These are phyloP conservation scores for Carpinus fangiana DNA, from an alignment of 306 rosid genomes.

Conservation along the genomic window DNA sequence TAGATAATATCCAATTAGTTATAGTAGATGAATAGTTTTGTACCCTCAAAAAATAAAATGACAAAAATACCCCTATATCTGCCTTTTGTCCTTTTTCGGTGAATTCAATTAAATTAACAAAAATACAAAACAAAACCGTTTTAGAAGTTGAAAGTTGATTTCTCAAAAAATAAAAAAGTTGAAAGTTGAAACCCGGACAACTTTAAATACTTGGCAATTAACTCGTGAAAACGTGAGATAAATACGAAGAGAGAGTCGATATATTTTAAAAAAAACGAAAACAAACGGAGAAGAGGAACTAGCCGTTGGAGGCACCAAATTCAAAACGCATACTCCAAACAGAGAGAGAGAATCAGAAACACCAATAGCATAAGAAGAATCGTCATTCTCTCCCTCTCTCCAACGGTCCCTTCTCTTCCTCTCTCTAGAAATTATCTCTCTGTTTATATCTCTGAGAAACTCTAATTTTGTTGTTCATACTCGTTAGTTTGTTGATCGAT, in stretches of 20 bases:
- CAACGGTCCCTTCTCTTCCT: constrained; percentile 13
- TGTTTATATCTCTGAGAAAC: not conserved
- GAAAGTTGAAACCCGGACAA: constrained; percentile 30
- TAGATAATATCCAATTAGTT: too few relatives aligned
- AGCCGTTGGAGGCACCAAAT: constrained; percentile 74
- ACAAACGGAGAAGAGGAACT: constrained; percentile 39
- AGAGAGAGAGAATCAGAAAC: constrained; percentile 23
- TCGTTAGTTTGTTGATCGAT: constrained; percentile 28
- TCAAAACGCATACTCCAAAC: constrained; percentile 46
- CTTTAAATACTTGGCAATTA: constrained; percentile 25
- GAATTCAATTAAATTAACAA: not conserved
- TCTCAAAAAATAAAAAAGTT: too few relatives aligned
- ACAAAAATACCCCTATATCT: too few relatives aligned
- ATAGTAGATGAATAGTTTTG: too few relatives aligned
- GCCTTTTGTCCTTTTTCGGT: constrained; percentile 30
- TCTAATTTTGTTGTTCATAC: not conserved
- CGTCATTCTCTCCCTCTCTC: constrained; percentile 11
- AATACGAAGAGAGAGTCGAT: not conserved
- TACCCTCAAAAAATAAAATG: too few relatives aligned
- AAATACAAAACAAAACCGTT: constrained; percentile 43
- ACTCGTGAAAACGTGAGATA: constrained; percentile 7
- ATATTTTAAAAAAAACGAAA: not conserved
- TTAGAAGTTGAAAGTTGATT: constrained; percentile 29
- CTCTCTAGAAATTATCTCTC: constrained; percentile 16
- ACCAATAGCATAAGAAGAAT: constrained; percentile 14